phyloP scores from a whole-genome alignment of 352 stramenopile genomes.

The Phytophthora boehmeriae region DNA sequence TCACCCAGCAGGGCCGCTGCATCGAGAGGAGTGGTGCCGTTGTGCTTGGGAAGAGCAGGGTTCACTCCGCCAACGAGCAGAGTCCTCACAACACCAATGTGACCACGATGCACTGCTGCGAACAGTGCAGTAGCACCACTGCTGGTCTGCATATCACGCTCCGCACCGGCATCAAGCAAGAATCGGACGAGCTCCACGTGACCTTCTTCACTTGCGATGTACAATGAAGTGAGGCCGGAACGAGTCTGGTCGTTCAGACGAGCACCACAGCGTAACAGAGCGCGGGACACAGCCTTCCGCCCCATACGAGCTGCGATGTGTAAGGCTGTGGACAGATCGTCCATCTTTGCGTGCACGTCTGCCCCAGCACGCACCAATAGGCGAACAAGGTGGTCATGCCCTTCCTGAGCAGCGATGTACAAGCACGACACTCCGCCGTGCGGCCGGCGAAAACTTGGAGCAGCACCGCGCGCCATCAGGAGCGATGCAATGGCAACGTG shows the following conservation, averaged over 20 bases:
- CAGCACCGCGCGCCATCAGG: slow-evolving; percentile 58
- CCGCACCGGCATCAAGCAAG: slow-evolving; percentile 46
- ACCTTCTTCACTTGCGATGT: slow-evolving; percentile 87
- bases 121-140: slow-evolving; percentile 80
- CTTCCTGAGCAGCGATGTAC: slow-evolving; percentile 84
- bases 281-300: slow-evolving; percentile 52
- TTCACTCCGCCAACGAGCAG: slow-evolving; percentile 64
- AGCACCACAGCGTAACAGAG: slow-evolving; percentile 59
- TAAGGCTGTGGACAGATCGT: slow-evolving; percentile 78
- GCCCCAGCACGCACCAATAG: slow-evolving; percentile 53
- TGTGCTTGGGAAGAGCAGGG: slow-evolving; percentile 64
- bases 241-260: slow-evolving; percentile 75
- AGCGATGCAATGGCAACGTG: slow-evolving; percentile 65
- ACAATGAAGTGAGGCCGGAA: slow-evolving; percentile 78
- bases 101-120: slow-evolving; percentile 75
- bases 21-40: slow-evolving; percentile 77
- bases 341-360: slow-evolving; percentile 72
- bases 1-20: slow-evolving; percentile 70
- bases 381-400: slow-evolving; percentile 66
- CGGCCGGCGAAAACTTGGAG: slow-evolving; percentile 69
- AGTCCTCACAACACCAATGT: slow-evolving; percentile 53
- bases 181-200: slow-evolving; percentile 67
- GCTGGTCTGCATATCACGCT: slow-evolving; percentile 48
- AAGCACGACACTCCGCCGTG: slow-evolving; percentile 73
- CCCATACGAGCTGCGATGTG: slow-evolving; percentile 86